phyloP scores from a whole-genome alignment of 2,329 filamentous ascomycete genomes.

The Botryotinia calthae region DNA sequence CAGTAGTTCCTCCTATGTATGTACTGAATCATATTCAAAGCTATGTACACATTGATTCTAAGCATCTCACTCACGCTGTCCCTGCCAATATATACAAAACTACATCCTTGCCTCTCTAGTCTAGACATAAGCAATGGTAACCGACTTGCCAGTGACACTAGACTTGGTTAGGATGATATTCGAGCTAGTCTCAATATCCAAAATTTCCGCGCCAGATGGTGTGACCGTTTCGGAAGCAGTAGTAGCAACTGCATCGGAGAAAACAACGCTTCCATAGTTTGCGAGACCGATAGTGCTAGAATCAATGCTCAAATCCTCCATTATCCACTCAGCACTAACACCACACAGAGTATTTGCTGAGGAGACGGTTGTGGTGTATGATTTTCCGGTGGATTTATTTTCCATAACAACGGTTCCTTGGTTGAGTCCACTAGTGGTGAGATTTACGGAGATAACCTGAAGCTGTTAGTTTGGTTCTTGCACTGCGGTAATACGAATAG shows the following conservation, averaged over 20 bases:
- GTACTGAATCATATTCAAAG: not conserved
- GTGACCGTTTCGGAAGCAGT: not conserved
- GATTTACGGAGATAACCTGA: constrained; percentile 41
- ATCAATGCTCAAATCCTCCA: constrained; percentile 46
- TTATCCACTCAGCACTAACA: constrained; percentile 51
- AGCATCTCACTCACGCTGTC: not conserved
- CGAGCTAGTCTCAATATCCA: constrained; percentile 1
- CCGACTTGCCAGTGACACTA: not conserved
- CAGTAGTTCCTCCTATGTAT: not conserved
- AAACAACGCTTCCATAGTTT: constrained; percentile 47
- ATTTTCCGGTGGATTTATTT: constrained; percentile 46
- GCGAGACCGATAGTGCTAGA: constrained; percentile 44
- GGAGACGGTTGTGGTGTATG: constrained; percentile 43
- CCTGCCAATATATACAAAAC: not conserved
- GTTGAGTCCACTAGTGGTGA: constrained; percentile 18
- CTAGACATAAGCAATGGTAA: constrained; percentile 7
- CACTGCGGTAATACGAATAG: too few relatives aligned
- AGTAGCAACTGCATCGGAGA: constrained; percentile 36
- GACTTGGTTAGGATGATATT: not conserved
- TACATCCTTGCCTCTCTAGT: not conserved
- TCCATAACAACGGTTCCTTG: constrained; percentile 45
- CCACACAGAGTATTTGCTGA: constrained; percentile 40
- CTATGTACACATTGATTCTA: not conserved
- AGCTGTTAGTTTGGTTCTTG: constrained; percentile 21
- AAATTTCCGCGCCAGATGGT: not conserved